Conservation (phyloP, 192 early-diverging fungal genomes). For the Backusella tarrabulga region DNA sequence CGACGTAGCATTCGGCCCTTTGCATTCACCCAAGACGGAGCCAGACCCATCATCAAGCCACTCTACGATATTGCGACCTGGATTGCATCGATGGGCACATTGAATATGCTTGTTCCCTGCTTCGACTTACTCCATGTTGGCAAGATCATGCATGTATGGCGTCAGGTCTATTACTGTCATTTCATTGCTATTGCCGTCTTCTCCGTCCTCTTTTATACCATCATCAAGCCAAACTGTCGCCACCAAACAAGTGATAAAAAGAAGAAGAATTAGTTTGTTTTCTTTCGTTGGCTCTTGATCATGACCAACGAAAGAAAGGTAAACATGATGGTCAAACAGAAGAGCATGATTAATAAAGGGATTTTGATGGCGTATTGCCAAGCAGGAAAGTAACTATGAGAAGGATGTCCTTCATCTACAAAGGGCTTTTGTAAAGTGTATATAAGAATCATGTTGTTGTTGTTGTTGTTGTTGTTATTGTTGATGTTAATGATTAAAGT, state of each 20-base stretch:
- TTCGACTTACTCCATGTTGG: not conserved
- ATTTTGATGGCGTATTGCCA: slow-evolving; percentile 84
- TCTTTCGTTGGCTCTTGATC: slow-evolving; percentile 59
- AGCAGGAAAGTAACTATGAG: slow-evolving; percentile 77
- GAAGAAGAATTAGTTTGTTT: not conserved
- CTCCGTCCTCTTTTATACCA: not conserved
- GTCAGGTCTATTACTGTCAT: not conserved
- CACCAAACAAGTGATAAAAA: not conserved
- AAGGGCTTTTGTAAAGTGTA: slow-evolving; percentile 60
- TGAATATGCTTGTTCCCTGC: not conserved
- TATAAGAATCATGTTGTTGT: too few relatives aligned
- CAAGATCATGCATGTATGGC: not conserved
- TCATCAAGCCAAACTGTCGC: not conserved
- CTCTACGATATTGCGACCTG: not conserved
- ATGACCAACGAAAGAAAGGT: slow-evolving; percentile 85
- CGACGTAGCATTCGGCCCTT: not conserved
- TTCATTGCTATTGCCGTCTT: not conserved
- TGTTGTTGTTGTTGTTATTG: not conserved
- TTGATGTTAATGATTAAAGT: not conserved
- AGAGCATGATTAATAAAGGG: slow-evolving; percentile 78
- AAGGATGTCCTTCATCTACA: slow-evolving; percentile 75
- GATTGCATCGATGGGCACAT: not conserved
- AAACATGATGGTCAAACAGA: slow-evolving; percentile 72
- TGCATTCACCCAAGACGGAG: not conserved
- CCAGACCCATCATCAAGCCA: not conserved